phyloP scores from a whole-genome alignment of 768 basidiomycete genomes.

The Epithele typhae region DNA sequence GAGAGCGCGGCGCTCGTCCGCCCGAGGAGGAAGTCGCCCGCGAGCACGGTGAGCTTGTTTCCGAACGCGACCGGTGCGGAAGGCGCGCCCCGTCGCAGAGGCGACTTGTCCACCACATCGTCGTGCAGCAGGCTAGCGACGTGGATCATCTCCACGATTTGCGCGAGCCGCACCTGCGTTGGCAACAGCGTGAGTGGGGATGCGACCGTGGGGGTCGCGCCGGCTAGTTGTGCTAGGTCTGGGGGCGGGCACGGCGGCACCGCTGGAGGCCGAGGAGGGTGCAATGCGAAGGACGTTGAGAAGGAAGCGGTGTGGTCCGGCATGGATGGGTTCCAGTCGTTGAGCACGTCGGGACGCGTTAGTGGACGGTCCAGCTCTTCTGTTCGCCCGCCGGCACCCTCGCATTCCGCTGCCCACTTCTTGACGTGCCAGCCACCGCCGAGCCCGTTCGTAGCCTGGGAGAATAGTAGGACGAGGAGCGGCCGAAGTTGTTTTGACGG shows the following conservation, averaged over 20 bases:
- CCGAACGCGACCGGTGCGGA: conserved; percentile 76
- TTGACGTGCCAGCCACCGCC: conserved; percentile 61
- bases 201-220: conserved; percentile 26
- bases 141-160: conserved; percentile 98
- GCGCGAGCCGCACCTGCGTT: conserved; percentile 87
- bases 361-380: conserved; percentile 78
- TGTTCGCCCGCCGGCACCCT: conserved; percentile 47
- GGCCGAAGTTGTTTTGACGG: conserved; percentile 91
- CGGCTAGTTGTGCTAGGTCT: conserved; percentile 8
- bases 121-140: conserved; percentile 93
- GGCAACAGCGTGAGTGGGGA: conserved; percentile 55
- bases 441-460: conserved; percentile 90
- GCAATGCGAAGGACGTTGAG: conserved; percentile 40
- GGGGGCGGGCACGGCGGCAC: conserved; percentile 30
- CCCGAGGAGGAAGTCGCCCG: conserved; percentile 93
- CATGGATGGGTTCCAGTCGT: conserved; percentile 90
- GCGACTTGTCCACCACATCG: conserved; percentile 74
- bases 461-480: conserved; percentile 82
- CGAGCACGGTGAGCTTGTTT: conserved; percentile 91
- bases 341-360: conserved; percentile 72
- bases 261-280: conserved; percentile 31
- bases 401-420: conserved; percentile 54
- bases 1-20: conserved; percentile 85
- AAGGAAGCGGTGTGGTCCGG: conserved; percentile 74
- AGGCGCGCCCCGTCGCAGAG: conserved; percentile 64